Evolutionary conservation across 805 yeast species (phyloP).

Genomic region (Maudiozyma turicensis): DNA sequence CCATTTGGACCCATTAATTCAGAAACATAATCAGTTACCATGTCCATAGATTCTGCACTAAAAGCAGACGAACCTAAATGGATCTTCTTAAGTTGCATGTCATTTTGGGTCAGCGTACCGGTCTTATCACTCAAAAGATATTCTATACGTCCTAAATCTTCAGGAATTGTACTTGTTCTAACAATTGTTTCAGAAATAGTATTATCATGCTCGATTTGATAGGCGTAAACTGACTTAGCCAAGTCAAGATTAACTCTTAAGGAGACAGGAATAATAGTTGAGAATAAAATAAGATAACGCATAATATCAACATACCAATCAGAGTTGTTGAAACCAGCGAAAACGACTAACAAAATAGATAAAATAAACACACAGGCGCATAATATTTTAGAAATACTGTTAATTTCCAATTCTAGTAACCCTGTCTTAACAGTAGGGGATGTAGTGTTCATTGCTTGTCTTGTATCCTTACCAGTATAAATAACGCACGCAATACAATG

Average conservation of each 20-base stretch:
- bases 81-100: slow-evolving; percentile 89
- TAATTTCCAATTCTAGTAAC: slow-evolving; percentile 81
- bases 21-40: slow-evolving; percentile 61
- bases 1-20: slow-evolving; percentile 15
- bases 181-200: slow-evolving; percentile 82
- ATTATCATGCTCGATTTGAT: slow-evolving; percentile 82
- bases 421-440: slow-evolving; percentile 82
- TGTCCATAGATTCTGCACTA: slow-evolving; percentile 85
- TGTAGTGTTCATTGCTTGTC: slow-evolving; percentile 92
- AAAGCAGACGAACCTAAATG: slow-evolving; percentile 91
- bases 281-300: slow-evolving; percentile 83
- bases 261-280: slow-evolving; percentile 94
- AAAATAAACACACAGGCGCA: slow-evolving; percentile 79
- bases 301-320: slow-evolving; percentile 87
- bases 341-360: slow-evolving; percentile 66
- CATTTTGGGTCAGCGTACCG: slow-evolving; percentile 95
- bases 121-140: slow-evolving; percentile 89
- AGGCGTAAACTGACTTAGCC: slow-evolving; percentile 92
- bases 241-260: slow-evolving; percentile 88
- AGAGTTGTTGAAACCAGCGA: slow-evolving; percentile 57
- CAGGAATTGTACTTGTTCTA: slow-evolving; percentile 95
- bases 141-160: slow-evolving; percentile 92
- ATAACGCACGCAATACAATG: slow-evolving; percentile 79
- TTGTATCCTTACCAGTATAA: slow-evolving; percentile 87
- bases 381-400: slow-evolving; percentile 74